A percentile compares a stretch with the other conserved stretches of the same genome.
phyloP scores from a whole-genome alignment of 805 yeast genomes.

The Nakazawaea populi region DNA sequence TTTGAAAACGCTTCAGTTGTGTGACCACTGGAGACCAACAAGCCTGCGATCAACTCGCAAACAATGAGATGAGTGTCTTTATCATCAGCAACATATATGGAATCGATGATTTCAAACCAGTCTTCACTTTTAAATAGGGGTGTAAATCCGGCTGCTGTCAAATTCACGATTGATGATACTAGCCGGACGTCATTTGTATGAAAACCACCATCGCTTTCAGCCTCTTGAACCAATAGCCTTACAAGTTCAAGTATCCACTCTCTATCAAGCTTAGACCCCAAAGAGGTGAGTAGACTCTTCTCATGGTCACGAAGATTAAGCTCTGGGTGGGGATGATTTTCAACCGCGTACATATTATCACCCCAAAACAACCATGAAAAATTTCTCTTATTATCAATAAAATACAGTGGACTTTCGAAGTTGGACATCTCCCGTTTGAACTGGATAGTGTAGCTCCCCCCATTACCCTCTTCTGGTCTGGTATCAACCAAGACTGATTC shows the following conservation, averaged over 20 bases:
- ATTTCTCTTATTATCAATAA: constrained; percentile 48
- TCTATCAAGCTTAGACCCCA: constrained; percentile 42
- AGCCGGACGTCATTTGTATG: constrained; percentile 61
- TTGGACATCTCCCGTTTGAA: constrained; percentile 51
- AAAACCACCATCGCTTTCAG: constrained; percentile 63
- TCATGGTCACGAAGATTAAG: constrained; percentile 38
- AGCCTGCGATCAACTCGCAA: constrained; percentile 65
- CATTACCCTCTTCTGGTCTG: constrained; percentile 20
- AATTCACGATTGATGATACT: constrained; percentile 40
- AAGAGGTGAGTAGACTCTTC: constrained; percentile 26
- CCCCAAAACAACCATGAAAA: constrained; percentile 81
- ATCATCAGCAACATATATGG: constrained; percentile 56
- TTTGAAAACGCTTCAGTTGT: constrained; percentile 28
- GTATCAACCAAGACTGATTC: constrained; percentile 40
- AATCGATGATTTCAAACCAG: constrained; percentile 41
- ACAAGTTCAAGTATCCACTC: constrained; percentile 55
- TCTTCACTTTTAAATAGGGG: constrained; percentile 43
- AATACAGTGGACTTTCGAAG: constrained; percentile 40
- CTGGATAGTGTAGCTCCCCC: constrained; percentile 26
- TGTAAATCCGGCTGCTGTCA: constrained; percentile 40
- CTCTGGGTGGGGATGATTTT: constrained; percentile 20
- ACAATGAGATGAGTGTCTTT: constrained; percentile 70
- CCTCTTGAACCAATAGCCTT: constrained; percentile 52
- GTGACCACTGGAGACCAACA: constrained; percentile 44
- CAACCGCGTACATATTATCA: constrained; percentile 40